Evolutionary conservation across 73 alveolate species (phyloP).

Genomic region (Tetrahymena malaccensis): DNA sequence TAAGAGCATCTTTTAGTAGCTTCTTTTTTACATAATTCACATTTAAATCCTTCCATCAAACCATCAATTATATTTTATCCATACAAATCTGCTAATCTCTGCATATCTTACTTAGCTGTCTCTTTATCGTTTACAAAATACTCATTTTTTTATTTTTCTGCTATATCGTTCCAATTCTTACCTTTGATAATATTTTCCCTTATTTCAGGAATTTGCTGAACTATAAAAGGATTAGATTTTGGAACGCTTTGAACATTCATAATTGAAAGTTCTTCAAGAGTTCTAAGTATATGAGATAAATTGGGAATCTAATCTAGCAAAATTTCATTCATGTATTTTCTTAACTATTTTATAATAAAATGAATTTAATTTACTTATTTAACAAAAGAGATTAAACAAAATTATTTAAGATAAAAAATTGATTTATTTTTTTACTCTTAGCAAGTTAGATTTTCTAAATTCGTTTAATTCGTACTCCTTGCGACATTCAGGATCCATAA

Average conservation of each 20-base stretch:
- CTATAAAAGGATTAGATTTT: constrained; percentile 52
- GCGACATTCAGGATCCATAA: constrained; percentile 93
- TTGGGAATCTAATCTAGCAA: constrained; percentile 95
- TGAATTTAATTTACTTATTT: background rate
- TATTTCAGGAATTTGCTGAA: constrained; percentile 75
- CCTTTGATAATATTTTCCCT: constrained; percentile 39
- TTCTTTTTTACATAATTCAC: constrained; percentile 84
- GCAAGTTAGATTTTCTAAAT: constrained; percentile 83
- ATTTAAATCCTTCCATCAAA: constrained; percentile 89
- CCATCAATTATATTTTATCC: constrained; percentile 83
- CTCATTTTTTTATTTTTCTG: constrained; percentile 47
- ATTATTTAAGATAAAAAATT: too few species aligned
- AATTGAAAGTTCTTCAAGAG: constrained; percentile 89
- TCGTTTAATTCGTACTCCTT: constrained; percentile 95
- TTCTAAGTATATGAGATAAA: constrained; percentile 82
- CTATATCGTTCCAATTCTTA: constrained; percentile 74
- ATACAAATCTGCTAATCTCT: too few species aligned
- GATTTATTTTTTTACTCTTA: constrained; percentile 32
- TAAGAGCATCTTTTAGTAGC: constrained; percentile 91
- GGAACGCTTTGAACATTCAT: constrained; percentile 50
- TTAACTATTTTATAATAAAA: constrained; percentile 32
- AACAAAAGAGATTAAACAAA: too few species aligned
- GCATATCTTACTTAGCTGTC: too few species aligned
- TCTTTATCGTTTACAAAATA: constrained; percentile 49
- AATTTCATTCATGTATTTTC: constrained; percentile 96